A percentile compares a stretch with the other conserved stretches of the same genome.
phyloP scores from a whole-genome alignment of 345 rosid species.

The Gossypium stocksii region DNA sequence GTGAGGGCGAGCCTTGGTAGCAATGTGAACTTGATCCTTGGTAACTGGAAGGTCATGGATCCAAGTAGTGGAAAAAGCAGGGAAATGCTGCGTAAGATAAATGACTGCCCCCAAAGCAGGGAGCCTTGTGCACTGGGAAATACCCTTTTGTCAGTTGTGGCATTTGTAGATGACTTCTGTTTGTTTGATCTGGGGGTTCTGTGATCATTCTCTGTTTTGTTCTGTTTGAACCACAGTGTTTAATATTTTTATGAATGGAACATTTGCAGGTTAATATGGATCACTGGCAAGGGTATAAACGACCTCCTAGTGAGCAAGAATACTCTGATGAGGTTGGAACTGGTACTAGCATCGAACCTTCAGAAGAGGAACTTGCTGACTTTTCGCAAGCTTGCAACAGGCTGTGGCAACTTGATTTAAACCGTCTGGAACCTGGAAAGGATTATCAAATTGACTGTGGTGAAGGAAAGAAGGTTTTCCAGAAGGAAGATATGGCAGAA shows the following conservation, averaged over 20 bases:
- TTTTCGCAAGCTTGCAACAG: constrained; percentile 76
- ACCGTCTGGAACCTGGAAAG: constrained; percentile 73
- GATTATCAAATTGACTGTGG: constrained; percentile 89
- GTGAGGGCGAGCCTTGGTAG: background rate
- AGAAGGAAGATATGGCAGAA: constrained; percentile 70
- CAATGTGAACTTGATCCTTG: background rate
- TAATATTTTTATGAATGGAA: constrained; percentile 10
- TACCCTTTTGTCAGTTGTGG: background rate
- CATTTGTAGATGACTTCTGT: background rate
- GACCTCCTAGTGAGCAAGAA: constrained; percentile 59
- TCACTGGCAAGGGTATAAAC: constrained; percentile 70
- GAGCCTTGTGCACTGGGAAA: background rate
- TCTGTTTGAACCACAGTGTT: background rate
- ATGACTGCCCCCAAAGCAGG: background rate
- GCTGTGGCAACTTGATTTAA: constrained; percentile 83
- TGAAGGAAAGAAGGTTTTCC: constrained; percentile 78
- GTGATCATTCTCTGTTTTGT: background rate
- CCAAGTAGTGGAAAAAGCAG: no score
- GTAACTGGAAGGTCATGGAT: background rate
- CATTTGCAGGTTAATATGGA: constrained; percentile 59
- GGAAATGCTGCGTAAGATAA: no score
- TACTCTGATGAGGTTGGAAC: constrained; percentile 58
- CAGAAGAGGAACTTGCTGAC: constrained; percentile 66
- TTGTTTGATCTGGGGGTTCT: background rate
- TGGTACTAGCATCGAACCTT: constrained; percentile 43